These are phyloP conservation scores for Saccharomycopsis oosterbeekiorum DNA, from an alignment of 805 yeast genomes.

Conservation along the genomic window DNA sequence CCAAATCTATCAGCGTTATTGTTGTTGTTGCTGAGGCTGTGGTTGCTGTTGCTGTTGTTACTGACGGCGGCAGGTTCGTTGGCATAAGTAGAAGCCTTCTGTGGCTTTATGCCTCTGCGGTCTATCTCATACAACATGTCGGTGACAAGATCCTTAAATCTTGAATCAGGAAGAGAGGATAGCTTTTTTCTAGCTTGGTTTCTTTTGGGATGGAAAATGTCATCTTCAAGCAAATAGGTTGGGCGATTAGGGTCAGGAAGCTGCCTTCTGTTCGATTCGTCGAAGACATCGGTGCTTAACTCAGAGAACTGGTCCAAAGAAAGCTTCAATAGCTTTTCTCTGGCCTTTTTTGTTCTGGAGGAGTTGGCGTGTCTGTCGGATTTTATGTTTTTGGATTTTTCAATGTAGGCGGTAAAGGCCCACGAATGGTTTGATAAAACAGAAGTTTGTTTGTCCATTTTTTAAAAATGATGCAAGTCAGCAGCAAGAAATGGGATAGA, in stretches of 20 bases:
- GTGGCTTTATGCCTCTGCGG: constrained; percentile 43
- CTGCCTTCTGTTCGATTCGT: constrained; percentile 76
- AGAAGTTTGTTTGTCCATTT: neutral
- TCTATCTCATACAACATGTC: constrained; percentile 85
- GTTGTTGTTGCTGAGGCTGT: neutral
- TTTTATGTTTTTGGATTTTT: constrained; percentile 8
- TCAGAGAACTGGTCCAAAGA: constrained; percentile 79
- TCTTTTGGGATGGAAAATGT: constrained; percentile 80
- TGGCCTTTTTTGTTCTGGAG: constrained; percentile 65
- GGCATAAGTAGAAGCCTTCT: neutral
- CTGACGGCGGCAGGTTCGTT: no score
- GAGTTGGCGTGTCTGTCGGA: constrained; percentile 19
- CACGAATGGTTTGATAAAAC: constrained; percentile 1
- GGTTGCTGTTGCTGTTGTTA: no score
- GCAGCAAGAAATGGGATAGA: neutral
- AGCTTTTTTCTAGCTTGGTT: constrained; percentile 92
- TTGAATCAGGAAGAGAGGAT: constrained; percentile 66
- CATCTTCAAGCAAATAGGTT: constrained; percentile 56
- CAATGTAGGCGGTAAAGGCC: constrained; percentile 12
- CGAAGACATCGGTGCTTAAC: constrained; percentile 88
- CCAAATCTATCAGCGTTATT: constrained; percentile 27
- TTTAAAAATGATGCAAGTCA: neutral
- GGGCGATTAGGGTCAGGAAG: constrained; percentile 34
- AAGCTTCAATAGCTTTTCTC: constrained; percentile 74
- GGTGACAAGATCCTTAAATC: constrained; percentile 84